Percentiles rank a stretch among this genome's conserved stretches.
phyloP scores from a whole-genome alignment of 495 filamentous ascomycete species.

The Trichocladium antarcticum region DNA sequence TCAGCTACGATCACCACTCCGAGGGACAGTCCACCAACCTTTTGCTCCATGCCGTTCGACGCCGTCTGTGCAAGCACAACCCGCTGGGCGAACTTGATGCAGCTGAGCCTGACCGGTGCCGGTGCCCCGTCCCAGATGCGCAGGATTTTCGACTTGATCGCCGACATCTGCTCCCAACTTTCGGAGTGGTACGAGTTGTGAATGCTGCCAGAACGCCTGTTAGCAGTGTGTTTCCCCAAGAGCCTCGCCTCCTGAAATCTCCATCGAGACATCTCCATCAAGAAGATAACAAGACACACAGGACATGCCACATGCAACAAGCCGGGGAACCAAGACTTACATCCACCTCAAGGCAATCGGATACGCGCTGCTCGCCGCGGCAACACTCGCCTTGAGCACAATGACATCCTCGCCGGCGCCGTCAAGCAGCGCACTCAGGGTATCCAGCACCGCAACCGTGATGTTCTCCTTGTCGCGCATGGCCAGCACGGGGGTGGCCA shows the following conservation, averaged over 20 bases:
- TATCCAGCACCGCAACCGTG: constrained; percentile 59
- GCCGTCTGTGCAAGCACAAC: constrained; percentile 87
- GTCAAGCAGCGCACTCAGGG: constrained; percentile 61
- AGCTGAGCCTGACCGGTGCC: constrained; percentile 72
- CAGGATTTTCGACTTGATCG: constrained; percentile 81
- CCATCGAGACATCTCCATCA: too few species aligned
- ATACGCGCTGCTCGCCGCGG: constrained; percentile 82
- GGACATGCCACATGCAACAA: background rate
- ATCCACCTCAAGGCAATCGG: constrained; percentile 82
- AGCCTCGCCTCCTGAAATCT: too few species aligned
- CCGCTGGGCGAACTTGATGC: constrained; percentile 91
- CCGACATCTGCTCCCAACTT: constrained; percentile 76
- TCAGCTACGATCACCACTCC: constrained; percentile 3
- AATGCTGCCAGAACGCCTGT: constrained; percentile 46
- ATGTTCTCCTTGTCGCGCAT: constrained; percentile 65
- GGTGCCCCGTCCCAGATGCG: constrained; percentile 76
- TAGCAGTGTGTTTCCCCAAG: constrained; percentile 2
- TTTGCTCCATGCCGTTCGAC: constrained; percentile 68
- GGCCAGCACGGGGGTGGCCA: constrained; percentile 70
- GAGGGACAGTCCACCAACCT: constrained; percentile 44
- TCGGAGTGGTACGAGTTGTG: constrained; percentile 65
- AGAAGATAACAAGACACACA: background rate
- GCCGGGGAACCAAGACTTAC: constrained; percentile 53
- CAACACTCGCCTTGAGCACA: constrained; percentile 71
- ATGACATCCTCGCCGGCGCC: constrained; percentile 59